Evolutionary conservation across 2,329 filamentous ascomycete species (phyloP).

Genomic region (Fusarium xylarioides): DNA sequence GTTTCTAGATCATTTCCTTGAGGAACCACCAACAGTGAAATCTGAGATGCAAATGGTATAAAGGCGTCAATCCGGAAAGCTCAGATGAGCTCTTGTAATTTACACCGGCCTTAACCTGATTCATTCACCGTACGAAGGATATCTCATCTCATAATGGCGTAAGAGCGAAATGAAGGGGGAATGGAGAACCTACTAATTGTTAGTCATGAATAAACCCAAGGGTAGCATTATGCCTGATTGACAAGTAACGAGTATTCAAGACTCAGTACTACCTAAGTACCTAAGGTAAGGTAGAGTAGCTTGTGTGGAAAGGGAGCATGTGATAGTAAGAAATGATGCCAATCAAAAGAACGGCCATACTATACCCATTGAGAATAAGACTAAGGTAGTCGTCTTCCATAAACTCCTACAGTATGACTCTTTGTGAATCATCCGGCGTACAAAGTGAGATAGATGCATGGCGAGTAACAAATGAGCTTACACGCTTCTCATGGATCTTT

Average conservation of each 20-base stretch:
- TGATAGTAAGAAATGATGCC: not conserved
- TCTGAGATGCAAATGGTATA: not conserved
- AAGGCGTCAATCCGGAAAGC: not conserved
- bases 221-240: not conserved
- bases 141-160: not conserved
- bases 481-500: slow-evolving; percentile 2
- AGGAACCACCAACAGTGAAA: not conserved
- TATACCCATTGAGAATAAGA: not conserved
- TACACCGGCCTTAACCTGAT: slow-evolving; percentile 6
- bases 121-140: not conserved
- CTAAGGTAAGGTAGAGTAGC: not conserved
- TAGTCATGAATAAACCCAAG: not conserved
- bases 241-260: not conserved
- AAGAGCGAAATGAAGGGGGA: not conserved
- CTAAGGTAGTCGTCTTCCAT: not conserved
- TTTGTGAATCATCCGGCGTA: slow-evolving; percentile 31
- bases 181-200: not conserved
- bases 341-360: not conserved
- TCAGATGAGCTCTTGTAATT: not conserved
- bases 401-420: slow-evolving; percentile 6
- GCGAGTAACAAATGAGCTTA: slow-evolving; percentile 21
- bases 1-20: not conserved
- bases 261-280: not conserved
- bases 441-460: not conserved
- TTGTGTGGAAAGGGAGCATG: not conserved